Percentiles rank a stretch among this genome's conserved stretches.
These are phyloP conservation scores for Colletotrichum sp. DNA, from an alignment of 2,329 filamentous ascomycete genomes.

Conservation along the genomic window DNA sequence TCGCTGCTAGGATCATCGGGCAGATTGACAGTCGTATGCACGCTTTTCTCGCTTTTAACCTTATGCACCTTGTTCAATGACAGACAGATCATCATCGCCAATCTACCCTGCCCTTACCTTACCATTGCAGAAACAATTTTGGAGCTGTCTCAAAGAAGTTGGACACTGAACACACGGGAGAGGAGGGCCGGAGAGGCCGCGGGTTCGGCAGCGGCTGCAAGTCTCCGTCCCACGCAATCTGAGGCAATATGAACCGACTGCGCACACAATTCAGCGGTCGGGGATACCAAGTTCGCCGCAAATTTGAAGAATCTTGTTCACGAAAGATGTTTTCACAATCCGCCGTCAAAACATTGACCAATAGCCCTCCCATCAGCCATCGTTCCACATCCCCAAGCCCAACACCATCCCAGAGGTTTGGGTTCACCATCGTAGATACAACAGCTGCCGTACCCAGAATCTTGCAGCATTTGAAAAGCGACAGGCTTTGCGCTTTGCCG, in stretches of 20 bases:
- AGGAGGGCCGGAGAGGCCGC: neutral
- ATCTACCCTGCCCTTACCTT: neutral
- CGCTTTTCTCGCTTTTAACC: neutral
- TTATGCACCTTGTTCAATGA: neutral
- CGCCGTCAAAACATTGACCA: neutral
- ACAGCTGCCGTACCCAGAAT: neutral
- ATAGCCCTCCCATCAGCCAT: neutral
- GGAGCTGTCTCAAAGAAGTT: neutral
- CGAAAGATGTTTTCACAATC: neutral
- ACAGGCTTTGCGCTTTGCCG: neutral
- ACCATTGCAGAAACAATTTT: neutral
- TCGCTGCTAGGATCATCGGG: neutral
- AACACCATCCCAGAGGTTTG: neutral
- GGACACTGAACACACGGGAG: neutral
- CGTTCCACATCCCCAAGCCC: neutral
- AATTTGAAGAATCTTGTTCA: neutral
- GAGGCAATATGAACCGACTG: neutral
- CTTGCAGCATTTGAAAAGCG: neutral
- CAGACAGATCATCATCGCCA: neutral
- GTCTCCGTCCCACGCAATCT: slow-evolving; percentile 1
- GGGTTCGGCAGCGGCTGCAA: slow-evolving; percentile 5
- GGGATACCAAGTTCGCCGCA: neutral
- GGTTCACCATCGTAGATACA: neutral
- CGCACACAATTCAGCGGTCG: neutral
- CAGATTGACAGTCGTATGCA: neutral